phyloP scores from a whole-genome alignment of 768 basidiomycete genomes.

The Trametes cubensis region DNA sequence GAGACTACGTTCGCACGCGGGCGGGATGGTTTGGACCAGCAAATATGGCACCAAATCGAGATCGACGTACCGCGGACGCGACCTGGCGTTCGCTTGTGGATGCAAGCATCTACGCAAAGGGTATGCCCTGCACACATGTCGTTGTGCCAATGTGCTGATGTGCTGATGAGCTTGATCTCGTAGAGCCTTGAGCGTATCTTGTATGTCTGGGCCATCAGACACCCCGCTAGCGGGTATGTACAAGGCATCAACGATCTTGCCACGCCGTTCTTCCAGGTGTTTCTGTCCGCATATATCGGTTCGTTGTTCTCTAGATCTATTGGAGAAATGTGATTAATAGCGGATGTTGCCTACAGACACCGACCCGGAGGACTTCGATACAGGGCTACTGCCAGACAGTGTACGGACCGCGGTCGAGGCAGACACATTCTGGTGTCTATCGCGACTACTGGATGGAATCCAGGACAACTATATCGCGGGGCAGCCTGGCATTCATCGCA shows the following conservation, averaged over 20 bases:
- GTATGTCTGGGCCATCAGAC: constrained; percentile 99
- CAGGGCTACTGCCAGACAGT: constrained; percentile 65
- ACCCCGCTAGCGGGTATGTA: constrained; percentile 97
- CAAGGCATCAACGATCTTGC: constrained; percentile 99
- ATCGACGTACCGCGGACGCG: constrained; percentile 97
- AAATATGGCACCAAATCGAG: constrained; percentile 99
- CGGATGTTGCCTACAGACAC: constrained; percentile 56
- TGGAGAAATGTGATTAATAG: background rate
- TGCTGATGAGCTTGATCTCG: constrained; percentile 12
- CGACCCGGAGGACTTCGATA: constrained; percentile 89
- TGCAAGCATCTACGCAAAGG: constrained; percentile 85
- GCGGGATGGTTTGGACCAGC: constrained; percentile 84
- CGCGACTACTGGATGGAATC: constrained; percentile 92
- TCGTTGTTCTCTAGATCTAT: constrained; percentile 26
- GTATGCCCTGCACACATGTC: constrained; percentile 46
- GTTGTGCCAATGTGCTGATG: constrained; percentile 23
- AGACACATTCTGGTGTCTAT: constrained; percentile 98
- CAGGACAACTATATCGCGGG: constrained; percentile 98
- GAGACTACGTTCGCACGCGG: constrained; percentile 88
- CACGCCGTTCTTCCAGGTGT: constrained; percentile 97
- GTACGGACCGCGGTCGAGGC: constrained; percentile 90
- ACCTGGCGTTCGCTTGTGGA: constrained; percentile 91
- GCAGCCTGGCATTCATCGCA: constrained; percentile 94
- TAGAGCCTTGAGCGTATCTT: constrained; percentile 93
- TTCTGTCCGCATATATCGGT: constrained; percentile 95